Evolutionary conservation across 768 basidiomycete genomes (phyloP).

Genomic region (Agaricus sinodeliciosus): DNA sequence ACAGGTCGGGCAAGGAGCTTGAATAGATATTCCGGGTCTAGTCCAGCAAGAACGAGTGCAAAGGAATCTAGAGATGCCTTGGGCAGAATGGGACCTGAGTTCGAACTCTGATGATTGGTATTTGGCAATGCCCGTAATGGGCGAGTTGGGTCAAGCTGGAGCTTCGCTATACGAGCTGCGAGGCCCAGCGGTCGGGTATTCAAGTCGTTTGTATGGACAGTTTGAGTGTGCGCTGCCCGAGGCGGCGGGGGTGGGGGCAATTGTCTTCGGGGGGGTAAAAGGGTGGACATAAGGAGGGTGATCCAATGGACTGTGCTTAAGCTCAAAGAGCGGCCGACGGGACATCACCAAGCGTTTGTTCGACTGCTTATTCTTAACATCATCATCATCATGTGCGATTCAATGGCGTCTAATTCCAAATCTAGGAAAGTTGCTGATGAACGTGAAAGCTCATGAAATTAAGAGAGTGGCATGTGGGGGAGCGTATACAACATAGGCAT

Average conservation of each 20-base stretch:
- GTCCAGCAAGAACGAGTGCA: constrained; percentile 9
- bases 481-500: constrained; percentile 16
- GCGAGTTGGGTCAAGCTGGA: constrained; percentile 13
- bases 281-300: not conserved
- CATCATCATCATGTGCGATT: no score
- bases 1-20: constrained; percentile 10
- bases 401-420: not conserved
- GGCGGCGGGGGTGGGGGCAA: constrained; percentile 13
- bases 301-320: not conserved
- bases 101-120: not conserved
- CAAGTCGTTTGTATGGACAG: constrained; percentile 4
- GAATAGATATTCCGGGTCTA: constrained; percentile 5
- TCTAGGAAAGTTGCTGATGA: not conserved
- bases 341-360: not conserved
- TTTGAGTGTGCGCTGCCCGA: constrained; percentile 3
- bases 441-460: constrained; percentile 2
- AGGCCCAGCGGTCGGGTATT: constrained; percentile 14
- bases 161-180: constrained; percentile 25
- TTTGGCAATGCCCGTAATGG: not conserved
- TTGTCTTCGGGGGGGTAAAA: constrained; percentile 3
- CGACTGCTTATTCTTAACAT: not conserved
- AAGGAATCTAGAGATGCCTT: not conserved
- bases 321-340: not conserved
- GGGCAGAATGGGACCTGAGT: not conserved
- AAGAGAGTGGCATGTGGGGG: constrained; percentile 9